These are phyloP conservation scores for Aegilops bicornis DNA, from an alignment of 176 grass and related monocot genomes.

Conservation along the genomic window DNA sequence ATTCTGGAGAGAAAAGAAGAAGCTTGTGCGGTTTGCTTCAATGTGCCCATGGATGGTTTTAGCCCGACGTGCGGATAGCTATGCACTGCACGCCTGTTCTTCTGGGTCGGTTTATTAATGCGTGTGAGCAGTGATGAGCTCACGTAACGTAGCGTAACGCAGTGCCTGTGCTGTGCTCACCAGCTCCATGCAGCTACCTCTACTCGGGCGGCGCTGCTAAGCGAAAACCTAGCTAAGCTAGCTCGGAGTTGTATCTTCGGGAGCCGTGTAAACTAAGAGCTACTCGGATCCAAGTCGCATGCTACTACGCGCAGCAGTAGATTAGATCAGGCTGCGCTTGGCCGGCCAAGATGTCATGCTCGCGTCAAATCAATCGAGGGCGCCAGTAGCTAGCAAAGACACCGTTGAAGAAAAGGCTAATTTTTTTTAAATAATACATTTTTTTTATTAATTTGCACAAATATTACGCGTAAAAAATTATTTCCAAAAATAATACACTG, in stretches of 20 bases:
- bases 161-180: background rate
- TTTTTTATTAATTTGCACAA: too few relatives aligned
- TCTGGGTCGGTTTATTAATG: background rate
- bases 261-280: background rate
- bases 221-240: background rate
- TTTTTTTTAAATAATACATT: too few relatives aligned
- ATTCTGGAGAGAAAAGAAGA: too few relatives aligned
- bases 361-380: conserved; percentile 20
- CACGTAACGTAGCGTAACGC: background rate
- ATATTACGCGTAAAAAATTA: too few relatives aligned
- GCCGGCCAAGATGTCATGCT: background rate
- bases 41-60: too few relatives aligned
- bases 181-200: background rate
- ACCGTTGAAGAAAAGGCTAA: too few relatives aligned
- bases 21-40: too few relatives aligned
- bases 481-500: too few relatives aligned
- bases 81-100: background rate
- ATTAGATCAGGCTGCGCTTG: too few relatives aligned
- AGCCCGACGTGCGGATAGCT: too few relatives aligned
- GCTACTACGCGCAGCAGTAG: background rate
- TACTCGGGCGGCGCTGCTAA: background rate
- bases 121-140: background rate
- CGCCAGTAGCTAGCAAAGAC: too few relatives aligned
- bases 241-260: background rate
- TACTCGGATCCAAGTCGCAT: background rate